phyloP scores from a whole-genome alignment of 2,329 filamentous ascomycete species.

The Diplodia corticola region DNA sequence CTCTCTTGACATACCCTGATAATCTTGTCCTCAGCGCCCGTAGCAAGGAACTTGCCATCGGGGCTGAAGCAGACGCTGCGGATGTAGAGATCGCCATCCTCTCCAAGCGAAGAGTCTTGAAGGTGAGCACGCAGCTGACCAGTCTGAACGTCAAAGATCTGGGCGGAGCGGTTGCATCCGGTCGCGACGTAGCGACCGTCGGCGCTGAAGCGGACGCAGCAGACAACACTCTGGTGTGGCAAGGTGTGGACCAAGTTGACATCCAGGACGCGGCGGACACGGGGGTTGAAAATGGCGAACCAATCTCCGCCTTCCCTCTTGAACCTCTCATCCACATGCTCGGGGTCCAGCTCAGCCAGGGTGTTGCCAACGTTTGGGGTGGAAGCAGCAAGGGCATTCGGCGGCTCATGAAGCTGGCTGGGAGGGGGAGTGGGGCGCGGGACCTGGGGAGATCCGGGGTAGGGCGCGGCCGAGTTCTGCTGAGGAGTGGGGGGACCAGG shows the following conservation, averaged over 20 bases:
- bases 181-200: constrained; percentile 96
- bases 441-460: constrained; percentile 86
- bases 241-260: constrained; percentile 93
- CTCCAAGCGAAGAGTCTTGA: constrained; percentile 83
- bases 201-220: constrained; percentile 94
- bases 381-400: constrained; percentile 32
- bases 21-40: constrained; percentile 95
- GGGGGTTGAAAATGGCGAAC: constrained; percentile 96
- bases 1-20: constrained; percentile 72
- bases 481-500: constrained; percentile 83
- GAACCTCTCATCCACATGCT: constrained; percentile 78
- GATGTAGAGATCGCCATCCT: constrained; percentile 92
- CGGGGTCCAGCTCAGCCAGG: constrained; percentile 82
- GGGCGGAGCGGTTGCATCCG: constrained; percentile 97
- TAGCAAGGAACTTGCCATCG: constrained; percentile 89
- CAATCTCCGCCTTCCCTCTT: constrained; percentile 91
- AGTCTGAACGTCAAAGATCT: constrained; percentile 91
- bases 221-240: constrained; percentile 92
- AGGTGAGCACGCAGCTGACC: constrained; percentile 87
- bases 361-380: constrained; percentile 61
- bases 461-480: constrained; percentile 83
- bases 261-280: constrained; percentile 83
- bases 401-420: constrained; percentile 40
- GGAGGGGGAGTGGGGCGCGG: constrained; percentile 75
- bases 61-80: constrained; percentile 98